Base-by-base conservation (phyloP, 106 monocot genomes). In the Dendrobium huoshanense region DNA sequence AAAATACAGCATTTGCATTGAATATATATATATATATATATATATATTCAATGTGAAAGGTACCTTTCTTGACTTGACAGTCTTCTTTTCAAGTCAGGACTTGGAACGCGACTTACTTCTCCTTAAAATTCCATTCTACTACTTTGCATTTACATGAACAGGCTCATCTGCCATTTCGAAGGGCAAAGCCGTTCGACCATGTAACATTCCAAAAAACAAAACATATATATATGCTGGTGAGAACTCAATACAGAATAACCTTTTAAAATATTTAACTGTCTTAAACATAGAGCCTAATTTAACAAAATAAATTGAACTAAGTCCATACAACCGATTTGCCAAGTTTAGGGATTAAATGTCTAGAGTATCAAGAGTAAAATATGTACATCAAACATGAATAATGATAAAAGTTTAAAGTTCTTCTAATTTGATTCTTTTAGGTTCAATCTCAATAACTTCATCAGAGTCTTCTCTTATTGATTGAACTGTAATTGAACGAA, bases 131-230 rank as follows among this genome's bases (percentile, higher is more conserved):
- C 89, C 89, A 86, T 84, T 86, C 37, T 89, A 89, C 74, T 89
- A 87, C 78, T 89, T 89, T 43, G 89, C 88, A 85, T 88, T 88
- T 80, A 88, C 88, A 88, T 86, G 86, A 55, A 88, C 86, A 78
- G 89, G 84, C 64, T 89, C 86, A 77, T 89, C 89, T 10, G 89
- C 55, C 86, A 89, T 84, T 77, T 89, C 89, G 22, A 89, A 79
- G 79, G 79, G 89, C 73, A 89, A 83, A 29, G 84, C 86, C 87
- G 86, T 89, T 4, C 89, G 86, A 65, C 65, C 64, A 42, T 87
- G 84, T 5, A 79, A 73, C 77, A 89, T 41, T 47, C 89, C 89
- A 84, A 78, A 56, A 54, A 89, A 73, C n/a, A 20, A 75, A 75
- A 64, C n/a, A 22, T 56, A 22, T 56, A 25, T 16, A 61, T 78